These are phyloP conservation scores for Curvularia spicifera DNA, from an alignment of 2,329 filamentous ascomycete species.

Conservation along the genomic window DNA sequence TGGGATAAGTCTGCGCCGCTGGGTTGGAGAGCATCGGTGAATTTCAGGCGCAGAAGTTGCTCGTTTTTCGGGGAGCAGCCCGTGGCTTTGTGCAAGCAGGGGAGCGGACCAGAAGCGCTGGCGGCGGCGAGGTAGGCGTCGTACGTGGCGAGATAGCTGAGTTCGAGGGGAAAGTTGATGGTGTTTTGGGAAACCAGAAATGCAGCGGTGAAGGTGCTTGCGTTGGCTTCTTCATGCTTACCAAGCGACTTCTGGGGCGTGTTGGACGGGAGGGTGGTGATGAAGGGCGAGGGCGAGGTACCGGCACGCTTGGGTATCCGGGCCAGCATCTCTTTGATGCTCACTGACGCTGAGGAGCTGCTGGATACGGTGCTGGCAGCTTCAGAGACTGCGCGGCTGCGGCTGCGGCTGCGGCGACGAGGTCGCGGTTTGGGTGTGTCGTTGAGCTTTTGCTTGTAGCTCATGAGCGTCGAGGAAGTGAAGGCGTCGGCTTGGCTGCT, in stretches of 20 bases:
- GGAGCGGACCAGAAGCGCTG: constrained; percentile 14
- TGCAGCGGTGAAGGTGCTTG: constrained; percentile 23
- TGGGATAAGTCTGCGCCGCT: background rate
- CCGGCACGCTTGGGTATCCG: constrained; percentile 28
- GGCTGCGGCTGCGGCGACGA: constrained; percentile 8
- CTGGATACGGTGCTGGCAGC: constrained; percentile 19
- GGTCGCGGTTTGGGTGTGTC: constrained; percentile 24
- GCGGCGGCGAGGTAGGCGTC: constrained; percentile 18
- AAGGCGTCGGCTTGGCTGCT: constrained; percentile 14
- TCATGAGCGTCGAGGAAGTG: constrained; percentile 25
- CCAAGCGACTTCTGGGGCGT: constrained; percentile 12
- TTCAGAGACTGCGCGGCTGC: constrained; percentile 9
- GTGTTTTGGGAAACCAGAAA: constrained; percentile 22
- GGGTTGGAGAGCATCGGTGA: constrained; percentile 13
- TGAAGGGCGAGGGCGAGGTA: constrained; percentile 24
- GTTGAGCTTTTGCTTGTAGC: constrained; percentile 26
- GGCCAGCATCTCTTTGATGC: constrained; percentile 32
- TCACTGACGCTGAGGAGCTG: constrained; percentile 26
- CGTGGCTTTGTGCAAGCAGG: constrained; percentile 36
- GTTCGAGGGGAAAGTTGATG: constrained; percentile 41
- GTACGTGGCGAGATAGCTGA: constrained; percentile 23
- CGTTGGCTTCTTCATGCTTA: constrained; percentile 26
- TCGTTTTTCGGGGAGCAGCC: constrained; percentile 41
- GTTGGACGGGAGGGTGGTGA: background rate
- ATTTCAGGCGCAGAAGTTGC: constrained; percentile 24